These are phyloP conservation scores for Emericellopsis cladophorae DNA, from an alignment of 2,329 filamentous ascomycete species.

Conservation along the genomic window DNA sequence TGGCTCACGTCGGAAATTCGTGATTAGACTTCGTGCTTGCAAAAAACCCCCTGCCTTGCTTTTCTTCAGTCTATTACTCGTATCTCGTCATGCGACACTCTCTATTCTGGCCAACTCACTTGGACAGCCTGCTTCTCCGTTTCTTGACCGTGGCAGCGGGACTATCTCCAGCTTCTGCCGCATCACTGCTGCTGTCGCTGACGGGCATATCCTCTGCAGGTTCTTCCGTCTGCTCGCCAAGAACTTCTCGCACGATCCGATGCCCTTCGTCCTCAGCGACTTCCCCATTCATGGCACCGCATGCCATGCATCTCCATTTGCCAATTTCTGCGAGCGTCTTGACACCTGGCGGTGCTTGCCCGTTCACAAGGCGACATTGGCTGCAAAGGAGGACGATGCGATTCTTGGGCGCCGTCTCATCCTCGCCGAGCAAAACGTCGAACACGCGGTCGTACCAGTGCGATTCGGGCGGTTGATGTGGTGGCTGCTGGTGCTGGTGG, in stretches of 20 bases:
- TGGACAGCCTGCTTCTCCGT: constrained; percentile 6
- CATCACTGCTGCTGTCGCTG: constrained; percentile 1
- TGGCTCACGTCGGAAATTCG: no score
- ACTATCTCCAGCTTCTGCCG: constrained; percentile 6
- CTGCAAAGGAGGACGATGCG: constrained; percentile 77
- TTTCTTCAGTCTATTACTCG: no score
- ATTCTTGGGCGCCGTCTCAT: constrained; percentile 87
- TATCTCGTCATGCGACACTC: no score
- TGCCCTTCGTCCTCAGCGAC: constrained; percentile 64
- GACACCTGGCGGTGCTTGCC: constrained; percentile 83
- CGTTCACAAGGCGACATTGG: constrained; percentile 79
- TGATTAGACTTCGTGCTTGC: no score
- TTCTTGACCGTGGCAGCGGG: constrained; percentile 11
- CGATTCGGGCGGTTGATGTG: constrained; percentile 20
- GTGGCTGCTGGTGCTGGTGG: not conserved
- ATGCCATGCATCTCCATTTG: constrained; percentile 80
- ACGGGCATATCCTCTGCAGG: constrained; percentile 4
- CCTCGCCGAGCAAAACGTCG: constrained; percentile 85
- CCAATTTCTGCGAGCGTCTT: constrained; percentile 68
- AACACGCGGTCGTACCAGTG: constrained; percentile 94
- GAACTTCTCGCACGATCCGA: constrained; percentile 57
- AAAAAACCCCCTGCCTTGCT: no score
- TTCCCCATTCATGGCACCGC: constrained; percentile 68
- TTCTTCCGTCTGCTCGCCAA: constrained; percentile 14
- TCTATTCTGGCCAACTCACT: constrained; percentile 4